phyloP scores from a whole-genome alignment of 2,329 filamentous ascomycete species.

The Juglanconis juglandina region DNA sequence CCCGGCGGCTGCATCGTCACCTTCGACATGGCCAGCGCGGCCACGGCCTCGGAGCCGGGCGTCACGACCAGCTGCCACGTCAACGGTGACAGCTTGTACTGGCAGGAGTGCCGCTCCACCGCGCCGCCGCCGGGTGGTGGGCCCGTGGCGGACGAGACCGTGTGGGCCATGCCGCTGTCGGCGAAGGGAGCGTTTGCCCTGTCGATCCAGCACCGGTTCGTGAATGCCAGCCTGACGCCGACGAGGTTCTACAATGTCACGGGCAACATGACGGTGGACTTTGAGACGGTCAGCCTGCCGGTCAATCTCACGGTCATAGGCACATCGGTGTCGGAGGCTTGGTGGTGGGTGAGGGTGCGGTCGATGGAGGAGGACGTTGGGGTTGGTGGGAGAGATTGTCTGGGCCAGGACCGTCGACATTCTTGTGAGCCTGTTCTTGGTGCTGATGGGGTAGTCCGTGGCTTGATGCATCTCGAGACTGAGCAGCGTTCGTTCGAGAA shows the following conservation, averaged over 20 bases:
- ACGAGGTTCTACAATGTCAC: neutral
- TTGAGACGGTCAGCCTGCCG: neutral
- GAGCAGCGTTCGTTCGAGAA: neutral
- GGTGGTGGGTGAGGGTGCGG: neutral
- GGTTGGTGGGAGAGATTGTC: neutral
- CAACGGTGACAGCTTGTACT: neutral
- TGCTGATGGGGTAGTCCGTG: neutral
- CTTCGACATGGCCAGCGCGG: neutral
- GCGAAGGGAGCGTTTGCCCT: neutral
- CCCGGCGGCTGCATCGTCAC: neutral
- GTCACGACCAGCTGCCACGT: neutral
- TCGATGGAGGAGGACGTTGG: neutral
- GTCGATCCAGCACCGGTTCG: neutral
- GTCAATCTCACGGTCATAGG: neutral
- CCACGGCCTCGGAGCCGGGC: neutral
- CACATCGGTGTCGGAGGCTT: neutral
- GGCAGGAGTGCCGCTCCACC: neutral
- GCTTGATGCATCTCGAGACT: neutral
- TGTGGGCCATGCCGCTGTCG: neutral
- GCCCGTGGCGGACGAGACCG: neutral
- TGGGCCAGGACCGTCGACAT: neutral
- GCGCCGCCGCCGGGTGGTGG: too few species aligned
- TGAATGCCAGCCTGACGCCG: neutral
- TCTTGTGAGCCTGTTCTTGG: neutral
- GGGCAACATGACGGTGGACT: neutral